Evolutionary conservation across 345 rosid genomes (phyloP).

Genomic region (Populus simonii): DNA sequence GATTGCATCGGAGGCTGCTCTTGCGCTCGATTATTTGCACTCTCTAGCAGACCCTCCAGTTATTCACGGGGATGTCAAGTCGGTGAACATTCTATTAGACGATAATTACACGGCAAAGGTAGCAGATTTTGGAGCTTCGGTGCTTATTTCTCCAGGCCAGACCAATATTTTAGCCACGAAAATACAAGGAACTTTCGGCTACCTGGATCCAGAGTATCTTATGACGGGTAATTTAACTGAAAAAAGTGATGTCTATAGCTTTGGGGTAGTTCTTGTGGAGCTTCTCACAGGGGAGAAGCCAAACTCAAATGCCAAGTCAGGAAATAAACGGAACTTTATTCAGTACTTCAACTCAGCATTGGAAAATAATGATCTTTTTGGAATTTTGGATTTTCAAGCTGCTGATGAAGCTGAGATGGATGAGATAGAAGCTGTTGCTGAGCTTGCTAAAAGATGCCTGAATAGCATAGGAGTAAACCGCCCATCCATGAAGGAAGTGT

Average conservation of each 20-base stretch:
- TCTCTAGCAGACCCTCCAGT: conserved; percentile 35
- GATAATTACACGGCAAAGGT: conserved; percentile 26
- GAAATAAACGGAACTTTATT: conserved; percentile 1
- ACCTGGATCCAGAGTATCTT: conserved; percentile 38
- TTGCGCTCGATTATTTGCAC: conserved; percentile 36
- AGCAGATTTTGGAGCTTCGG: conserved; percentile 38
- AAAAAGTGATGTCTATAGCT: conserved; percentile 39
- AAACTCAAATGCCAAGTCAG: not conserved
- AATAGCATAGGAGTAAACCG: not conserved
- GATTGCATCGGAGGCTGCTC: conserved; percentile 27
- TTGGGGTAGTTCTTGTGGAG: conserved; percentile 35
- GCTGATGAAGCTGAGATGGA: not conserved
- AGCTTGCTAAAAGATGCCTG: not conserved
- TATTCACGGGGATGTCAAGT: conserved; percentile 38
- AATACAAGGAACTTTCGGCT: conserved; percentile 33
- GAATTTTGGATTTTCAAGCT: not conserved
- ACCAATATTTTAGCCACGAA: conserved; percentile 1
- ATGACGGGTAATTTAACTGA: conserved; percentile 20
- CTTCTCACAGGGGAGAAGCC: conserved; percentile 21
- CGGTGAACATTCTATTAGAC: conserved; percentile 33
- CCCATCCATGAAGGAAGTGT: not conserved
- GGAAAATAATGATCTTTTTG: not conserved
- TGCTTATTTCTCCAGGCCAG: conserved; percentile 15
- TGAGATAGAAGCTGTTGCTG: not conserved
- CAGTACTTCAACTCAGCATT: conserved; percentile 12